phyloP scores from a whole-genome alignment of 768 basidiomycete genomes.

The Termitomyces titanicus region DNA sequence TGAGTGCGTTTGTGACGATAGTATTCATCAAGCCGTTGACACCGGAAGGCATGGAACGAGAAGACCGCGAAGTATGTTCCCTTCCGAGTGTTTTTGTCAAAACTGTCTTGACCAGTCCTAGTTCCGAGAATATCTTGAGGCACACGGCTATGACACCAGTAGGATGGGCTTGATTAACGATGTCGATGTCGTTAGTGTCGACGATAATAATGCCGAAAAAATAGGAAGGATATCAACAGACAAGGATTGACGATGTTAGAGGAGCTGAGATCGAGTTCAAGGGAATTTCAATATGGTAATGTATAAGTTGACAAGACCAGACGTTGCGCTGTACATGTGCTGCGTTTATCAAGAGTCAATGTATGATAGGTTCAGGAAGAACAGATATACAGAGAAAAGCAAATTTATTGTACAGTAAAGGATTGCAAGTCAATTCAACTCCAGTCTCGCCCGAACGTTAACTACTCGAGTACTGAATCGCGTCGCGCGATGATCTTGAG shows the following conservation, averaged over 20 bases:
- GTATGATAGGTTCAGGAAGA: too few species aligned
- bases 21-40: slow-evolving; percentile 71
- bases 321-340: too few species aligned
- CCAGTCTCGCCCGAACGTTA: too few species aligned
- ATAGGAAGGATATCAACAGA: neutral
- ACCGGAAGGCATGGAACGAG: slow-evolving; percentile 73
- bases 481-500: too few species aligned
- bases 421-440: too few species aligned
- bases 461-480: too few species aligned
- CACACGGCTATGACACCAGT: slow-evolving; percentile 69
- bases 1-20: slow-evolving; percentile 71
- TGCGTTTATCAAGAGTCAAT: too few species aligned
- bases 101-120: slow-evolving; percentile 16
- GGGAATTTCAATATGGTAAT: too few species aligned
- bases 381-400: too few species aligned
- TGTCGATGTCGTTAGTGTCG: neutral
- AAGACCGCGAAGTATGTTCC: slow-evolving; percentile 22
- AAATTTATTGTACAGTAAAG: too few species aligned
- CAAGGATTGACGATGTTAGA: neutral
- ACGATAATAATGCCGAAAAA: neutral
- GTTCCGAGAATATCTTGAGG: slow-evolving; percentile 82
- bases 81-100: neutral
- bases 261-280: neutral
- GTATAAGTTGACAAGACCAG: too few species aligned
- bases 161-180: slow-evolving; percentile 5